phyloP scores from a whole-genome alignment of 139 green algal genomes.

The Desmodesmus armatus region DNA sequence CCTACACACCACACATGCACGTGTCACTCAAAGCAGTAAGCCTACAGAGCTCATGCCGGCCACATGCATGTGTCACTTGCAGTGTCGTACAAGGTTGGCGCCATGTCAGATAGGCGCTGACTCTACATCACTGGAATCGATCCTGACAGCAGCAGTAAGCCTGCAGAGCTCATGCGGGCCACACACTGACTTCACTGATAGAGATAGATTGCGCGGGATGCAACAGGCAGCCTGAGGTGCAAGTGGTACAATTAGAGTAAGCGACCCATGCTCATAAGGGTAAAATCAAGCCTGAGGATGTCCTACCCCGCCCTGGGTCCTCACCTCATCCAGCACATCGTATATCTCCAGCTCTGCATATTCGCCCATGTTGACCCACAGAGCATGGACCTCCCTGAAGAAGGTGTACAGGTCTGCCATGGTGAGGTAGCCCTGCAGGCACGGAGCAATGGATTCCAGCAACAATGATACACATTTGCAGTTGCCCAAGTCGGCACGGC shows the following conservation, averaged over 20 bases:
- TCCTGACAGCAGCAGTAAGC: conserved; percentile 21
- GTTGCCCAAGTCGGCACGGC: too few species aligned
- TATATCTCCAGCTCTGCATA: conserved; percentile 61
- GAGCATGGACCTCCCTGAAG: conserved; percentile 56
- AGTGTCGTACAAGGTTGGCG: too few species aligned
- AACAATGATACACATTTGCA: neutral
- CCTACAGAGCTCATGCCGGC: too few species aligned
- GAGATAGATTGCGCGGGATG: too few species aligned
- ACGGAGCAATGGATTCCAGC: neutral
- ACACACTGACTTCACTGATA: too few species aligned
- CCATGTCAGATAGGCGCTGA: too few species aligned
- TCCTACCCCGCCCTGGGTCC: neutral
- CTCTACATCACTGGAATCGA: neutral
- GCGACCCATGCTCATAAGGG: too few species aligned
- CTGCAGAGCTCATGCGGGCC: too few species aligned
- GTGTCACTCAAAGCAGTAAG: too few species aligned
- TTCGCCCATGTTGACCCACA: conserved; percentile 66
- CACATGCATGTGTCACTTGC: too few species aligned
- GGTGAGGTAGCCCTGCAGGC: conserved; percentile 55
- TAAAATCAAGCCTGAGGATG: too few species aligned
- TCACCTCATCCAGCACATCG: conserved; percentile 66
- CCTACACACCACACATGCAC: too few species aligned
- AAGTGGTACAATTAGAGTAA: neutral
- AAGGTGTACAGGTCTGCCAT: conserved; percentile 67
- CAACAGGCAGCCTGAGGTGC: neutral